These are phyloP conservation scores for Sporobolomyces phaffii DNA, from an alignment of 768 basidiomycete genomes.

Conservation along the genomic window DNA sequence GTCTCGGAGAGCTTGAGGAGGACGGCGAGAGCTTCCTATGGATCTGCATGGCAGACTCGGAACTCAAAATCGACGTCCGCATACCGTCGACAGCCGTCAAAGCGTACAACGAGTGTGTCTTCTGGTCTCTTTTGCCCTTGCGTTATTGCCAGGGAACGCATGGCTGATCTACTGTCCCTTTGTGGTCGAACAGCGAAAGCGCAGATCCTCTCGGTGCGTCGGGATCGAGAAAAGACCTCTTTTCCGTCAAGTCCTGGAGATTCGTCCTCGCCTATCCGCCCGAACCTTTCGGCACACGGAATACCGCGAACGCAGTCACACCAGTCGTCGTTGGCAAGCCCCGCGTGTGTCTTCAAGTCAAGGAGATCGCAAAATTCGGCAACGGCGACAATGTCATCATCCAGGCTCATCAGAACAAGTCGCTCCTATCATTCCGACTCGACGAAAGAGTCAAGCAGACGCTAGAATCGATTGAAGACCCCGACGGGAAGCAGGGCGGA, in stretches of 20 bases:
- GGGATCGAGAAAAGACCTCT: not conserved
- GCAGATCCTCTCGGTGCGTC: not conserved
- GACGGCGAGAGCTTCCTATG: not conserved
- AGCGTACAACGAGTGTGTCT: not conserved
- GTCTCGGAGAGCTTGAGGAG: not conserved
- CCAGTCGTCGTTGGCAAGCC: no score
- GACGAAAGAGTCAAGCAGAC: no score
- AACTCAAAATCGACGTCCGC: not conserved
- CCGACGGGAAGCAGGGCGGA: no score
- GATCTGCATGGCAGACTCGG: not conserved
- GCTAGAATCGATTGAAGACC: no score
- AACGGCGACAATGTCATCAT: not conserved
- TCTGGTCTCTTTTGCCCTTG: no score
- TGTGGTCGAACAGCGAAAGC: not conserved
- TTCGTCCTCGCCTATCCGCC: slow-evolving; percentile 10
- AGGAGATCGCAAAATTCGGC: not conserved
- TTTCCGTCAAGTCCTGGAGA: not conserved
- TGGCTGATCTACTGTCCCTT: no score
- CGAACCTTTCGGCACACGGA: not conserved
- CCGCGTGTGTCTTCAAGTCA: not conserved
- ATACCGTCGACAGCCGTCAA: not conserved
- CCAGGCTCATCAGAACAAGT: not conserved
- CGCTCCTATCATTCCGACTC: not conserved
- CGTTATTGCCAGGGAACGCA: no score
- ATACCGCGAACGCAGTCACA: no score